Evolutionary conservation across 768 basidiomycete genomes (phyloP).

Genomic region (Lactarius evosmus): DNA sequence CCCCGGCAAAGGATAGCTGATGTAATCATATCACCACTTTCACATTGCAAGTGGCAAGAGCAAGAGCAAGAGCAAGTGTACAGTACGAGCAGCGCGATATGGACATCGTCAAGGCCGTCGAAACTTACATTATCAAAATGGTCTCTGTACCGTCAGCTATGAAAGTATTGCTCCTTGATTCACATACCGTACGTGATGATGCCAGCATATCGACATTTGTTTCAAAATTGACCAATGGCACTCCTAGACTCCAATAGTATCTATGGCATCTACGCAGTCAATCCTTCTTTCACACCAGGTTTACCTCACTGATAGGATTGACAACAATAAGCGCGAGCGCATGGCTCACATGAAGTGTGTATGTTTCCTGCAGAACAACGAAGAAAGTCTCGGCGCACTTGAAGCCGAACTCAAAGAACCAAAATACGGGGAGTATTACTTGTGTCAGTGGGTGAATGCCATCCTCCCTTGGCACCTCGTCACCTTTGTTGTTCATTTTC

Average conservation of each 20-base stretch:
- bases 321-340: slow-evolving; percentile 86
- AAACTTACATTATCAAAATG: slow-evolving; percentile 89
- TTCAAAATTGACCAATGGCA: neutral
- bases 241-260: slow-evolving; percentile 89
- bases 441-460: slow-evolving; percentile 90
- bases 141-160: slow-evolving; percentile 82
- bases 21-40: neutral
- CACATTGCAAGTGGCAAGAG: neutral
- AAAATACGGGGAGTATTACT: slow-evolving; percentile 96
- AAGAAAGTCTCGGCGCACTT: slow-evolving; percentile 78
- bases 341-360: slow-evolving; percentile 98
- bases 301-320: slow-evolving; percentile 96
- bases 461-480: slow-evolving; percentile 14
- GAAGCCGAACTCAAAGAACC: slow-evolving; percentile 84
- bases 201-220: neutral
- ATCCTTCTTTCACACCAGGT: slow-evolving; percentile 92
- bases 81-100: slow-evolving; percentile 41
- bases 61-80: neutral
- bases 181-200: slow-evolving; percentile 71
- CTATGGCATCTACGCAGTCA: slow-evolving; percentile 91
- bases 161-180: slow-evolving; percentile 94
- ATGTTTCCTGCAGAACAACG: slow-evolving; percentile 83
- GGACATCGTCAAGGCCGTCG: slow-evolving; percentile 95
- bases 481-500: slow-evolving; percentile 11
- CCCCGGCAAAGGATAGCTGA: neutral